Evolutionary conservation across 2,329 filamentous ascomycete genomes (phyloP).

Genomic region (Apiospora kogelbergensis): DNA sequence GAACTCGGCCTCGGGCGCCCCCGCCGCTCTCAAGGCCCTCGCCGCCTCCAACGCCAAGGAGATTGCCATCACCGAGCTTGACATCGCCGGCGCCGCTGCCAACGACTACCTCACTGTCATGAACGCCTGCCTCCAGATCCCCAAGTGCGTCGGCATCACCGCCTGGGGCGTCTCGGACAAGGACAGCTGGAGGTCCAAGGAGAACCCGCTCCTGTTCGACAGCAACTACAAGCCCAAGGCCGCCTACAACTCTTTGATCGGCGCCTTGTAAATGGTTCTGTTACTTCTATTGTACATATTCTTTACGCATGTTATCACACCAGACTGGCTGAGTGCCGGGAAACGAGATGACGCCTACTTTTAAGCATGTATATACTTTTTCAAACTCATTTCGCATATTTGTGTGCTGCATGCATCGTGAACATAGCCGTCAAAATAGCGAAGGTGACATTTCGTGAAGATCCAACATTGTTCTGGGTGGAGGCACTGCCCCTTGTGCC

Average conservation of each 20-base stretch:
- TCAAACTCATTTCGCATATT: no score
- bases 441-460: no score
- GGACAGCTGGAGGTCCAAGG: slow-evolving; percentile 16
- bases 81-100: slow-evolving; percentile 47
- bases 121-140: slow-evolving; percentile 44
- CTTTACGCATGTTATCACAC: no score
- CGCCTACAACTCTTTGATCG: slow-evolving; percentile 28
- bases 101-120: slow-evolving; percentile 42
- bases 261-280: slow-evolving; percentile 4
- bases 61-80: slow-evolving; percentile 56
- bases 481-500: no score
- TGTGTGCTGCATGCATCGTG: no score
- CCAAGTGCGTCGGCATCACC: slow-evolving; percentile 52
- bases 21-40: slow-evolving; percentile 43
- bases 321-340: no score
- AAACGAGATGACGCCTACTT: no score
- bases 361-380: no score
- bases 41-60: slow-evolving; percentile 42
- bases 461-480: no score
- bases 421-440: no score
- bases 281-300: no score
- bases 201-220: slow-evolving; percentile 28
- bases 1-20: slow-evolving; percentile 32
- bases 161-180: slow-evolving; percentile 36
- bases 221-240: slow-evolving; percentile 31